Base-by-base conservation (phyloP, 139 green algal genomes). In the Picochlorum sp. region DNA sequence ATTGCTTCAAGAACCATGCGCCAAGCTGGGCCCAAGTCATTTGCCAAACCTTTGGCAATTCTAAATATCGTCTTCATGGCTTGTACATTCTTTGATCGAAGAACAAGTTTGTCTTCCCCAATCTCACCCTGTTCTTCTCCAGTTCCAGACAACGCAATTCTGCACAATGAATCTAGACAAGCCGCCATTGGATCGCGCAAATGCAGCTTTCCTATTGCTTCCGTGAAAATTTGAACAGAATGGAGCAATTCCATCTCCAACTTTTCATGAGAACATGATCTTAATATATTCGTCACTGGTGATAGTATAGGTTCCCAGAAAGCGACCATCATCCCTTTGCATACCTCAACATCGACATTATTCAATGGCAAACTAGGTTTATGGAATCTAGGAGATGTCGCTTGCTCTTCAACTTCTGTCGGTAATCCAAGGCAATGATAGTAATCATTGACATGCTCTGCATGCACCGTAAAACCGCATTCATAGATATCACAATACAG, bases 11-110 rank as follows among this genome's bases (percentile, higher is more conserved):
- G 60, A 24, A 92, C 83, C 61, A 87, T 61, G 13, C 63, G 54
- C 85, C 85, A 92, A 3, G 76, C 54, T 37, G 51, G 21, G 3
- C 83, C 83, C 41, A 92, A 74, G 28, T 79, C 62, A 30, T 71
- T 71, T 45, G 61, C 60, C 49, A 94, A 73, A 23, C 78, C 70
- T 65, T 91, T 79, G 6, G 83, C 81, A 20, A 90, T 70, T 54
- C 89, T 89, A 77, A 96, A 95, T 50, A 96, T 71, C 4, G 87
- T 87, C 20, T 81, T 79, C 72, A 96, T 78, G 3, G 72, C 69
- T 47, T 92, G 82, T 20, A 95, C 73, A 45, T 95, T 95, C 56
- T 89, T 88, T 9, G 81, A 57, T 1, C 67, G 84, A 34, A 95
- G 76, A 4, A 85, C 68, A 30, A 73, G 26, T 2, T 56, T 65